Base-by-base conservation (phyloP, 148 eudicot species). In the Camellia japonica region DNA sequence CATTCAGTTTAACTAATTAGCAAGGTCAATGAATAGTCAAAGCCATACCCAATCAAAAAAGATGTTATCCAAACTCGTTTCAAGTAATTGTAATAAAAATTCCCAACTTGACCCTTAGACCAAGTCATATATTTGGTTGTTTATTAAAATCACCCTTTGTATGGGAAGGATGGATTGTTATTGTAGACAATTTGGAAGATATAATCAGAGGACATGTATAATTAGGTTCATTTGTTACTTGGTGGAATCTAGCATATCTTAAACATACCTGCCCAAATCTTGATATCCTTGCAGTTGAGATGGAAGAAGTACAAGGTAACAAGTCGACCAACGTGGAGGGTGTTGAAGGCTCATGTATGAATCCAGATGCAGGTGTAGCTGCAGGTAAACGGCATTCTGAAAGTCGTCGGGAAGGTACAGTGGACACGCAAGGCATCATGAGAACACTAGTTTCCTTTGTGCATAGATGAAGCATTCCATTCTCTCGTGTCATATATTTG, bases 361-460 rank as follows among this genome's bases (percentile, higher is more conserved):
- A 78, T 60, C 80, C 68, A 59, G 89, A 84, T 65, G 59, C 82
- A 77, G 58, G 79, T 63, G 54, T 73, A 42, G 49, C 83, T 78
- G 54, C 95, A 56, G 62, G 75, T 55, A 94, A 94, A 86, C 87
- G 98, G 80, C 89, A 83, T 63, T 78, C 91, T 77, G 95, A 84
- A 70, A 80, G 74, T 82, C 78, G 63, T 82, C 77, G 20, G 60
- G 88, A 86, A 89, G 94, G 94, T 94, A 86, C 59, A 67, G 44
- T 67, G 64, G 59, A 68, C 76, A 69, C 74, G 63, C 8, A 3
- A 59, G 70, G 47, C 16, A 46, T 47, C 73, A 75, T 76, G 19
- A 43, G 19, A 47, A 76, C 58, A n/a, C 38, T 49, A 71, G 19
- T 49, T 19, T 71, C 7, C 74, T 30, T 30, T 30, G 7, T 72